These are phyloP conservation scores for Stylosanthes scabra DNA, from an alignment of 331 rosid genomes.

Conservation along the genomic window DNA sequence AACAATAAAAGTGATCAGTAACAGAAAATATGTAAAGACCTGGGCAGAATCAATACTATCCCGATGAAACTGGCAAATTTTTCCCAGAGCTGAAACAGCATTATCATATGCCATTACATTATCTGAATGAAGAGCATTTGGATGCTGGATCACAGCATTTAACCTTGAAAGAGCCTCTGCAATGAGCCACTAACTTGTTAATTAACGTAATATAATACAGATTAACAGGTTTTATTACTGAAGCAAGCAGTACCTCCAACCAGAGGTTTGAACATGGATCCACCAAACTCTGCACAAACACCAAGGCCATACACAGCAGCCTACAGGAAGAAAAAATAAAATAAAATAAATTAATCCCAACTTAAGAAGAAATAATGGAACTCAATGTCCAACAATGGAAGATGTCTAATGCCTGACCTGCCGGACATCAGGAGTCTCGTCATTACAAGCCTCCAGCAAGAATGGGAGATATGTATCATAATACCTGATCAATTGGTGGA, in stretches of 20 bases:
- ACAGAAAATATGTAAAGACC: conserved; percentile 47
- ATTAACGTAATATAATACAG: not conserved
- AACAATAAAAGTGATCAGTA: not conserved
- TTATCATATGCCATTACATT: conserved; percentile 95
- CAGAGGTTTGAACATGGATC: conserved; percentile 82
- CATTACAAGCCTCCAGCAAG: conserved; percentile 96
- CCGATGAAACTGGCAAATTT: conserved; percentile 83
- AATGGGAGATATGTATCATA: conserved; percentile 95
- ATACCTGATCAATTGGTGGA: conserved; percentile 67
- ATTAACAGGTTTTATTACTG: conserved; percentile 4
- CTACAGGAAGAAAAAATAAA: conserved; percentile 48
- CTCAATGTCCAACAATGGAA: conserved; percentile 14
- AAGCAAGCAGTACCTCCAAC: conserved; percentile 71
- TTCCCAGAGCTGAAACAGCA: conserved; percentile 93
- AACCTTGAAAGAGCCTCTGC: conserved; percentile 96
- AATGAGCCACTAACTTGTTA: conserved; percentile 38
- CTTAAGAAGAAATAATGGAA: conserved; percentile 25
- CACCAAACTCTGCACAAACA: conserved; percentile 98
- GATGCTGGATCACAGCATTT: conserved; percentile 88
- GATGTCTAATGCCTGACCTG: conserved; percentile 70
- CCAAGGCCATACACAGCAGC: conserved; percentile 99
- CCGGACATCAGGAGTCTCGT: conserved; percentile 91
- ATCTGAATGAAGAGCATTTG: conserved; percentile 79
- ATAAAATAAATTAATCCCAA: conserved; percentile 24
- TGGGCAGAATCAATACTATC: conserved; percentile 90